Evolutionary conservation across 345 rosid genomes (phyloP).

Genomic region (Orychophragmus violaceus): DNA sequence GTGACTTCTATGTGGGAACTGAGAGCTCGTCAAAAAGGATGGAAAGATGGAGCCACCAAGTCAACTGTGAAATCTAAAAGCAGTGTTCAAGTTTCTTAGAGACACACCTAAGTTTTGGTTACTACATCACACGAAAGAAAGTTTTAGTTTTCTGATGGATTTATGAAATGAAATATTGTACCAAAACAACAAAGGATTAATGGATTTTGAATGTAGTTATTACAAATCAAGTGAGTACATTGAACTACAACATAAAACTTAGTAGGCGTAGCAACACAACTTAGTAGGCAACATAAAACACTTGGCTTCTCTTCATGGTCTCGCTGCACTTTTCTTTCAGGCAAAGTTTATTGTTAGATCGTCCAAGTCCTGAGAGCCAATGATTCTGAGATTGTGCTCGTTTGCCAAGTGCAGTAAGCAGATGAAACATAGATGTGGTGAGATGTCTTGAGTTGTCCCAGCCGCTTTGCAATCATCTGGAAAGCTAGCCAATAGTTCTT

Average conservation of each 20-base stretch:
- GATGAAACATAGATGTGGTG: slow-evolving; percentile 93
- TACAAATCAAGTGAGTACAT: slow-evolving; percentile 14
- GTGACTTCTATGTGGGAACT: slow-evolving; percentile 65
- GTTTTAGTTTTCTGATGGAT: neutral
- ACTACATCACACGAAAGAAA: slow-evolving; percentile 5
- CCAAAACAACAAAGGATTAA: slow-evolving; percentile 2
- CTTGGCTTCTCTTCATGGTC: slow-evolving; percentile 9
- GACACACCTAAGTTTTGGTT: neutral
- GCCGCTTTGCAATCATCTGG: slow-evolving; percentile 76
- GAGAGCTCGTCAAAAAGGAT: slow-evolving; percentile 85
- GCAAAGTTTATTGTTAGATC: slow-evolving; percentile 51
- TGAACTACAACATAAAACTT: slow-evolving; percentile 7
- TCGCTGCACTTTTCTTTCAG: neutral
- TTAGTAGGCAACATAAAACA: too few relatives aligned
- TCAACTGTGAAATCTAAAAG: slow-evolving; percentile 45
- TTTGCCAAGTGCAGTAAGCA: slow-evolving; percentile 90
- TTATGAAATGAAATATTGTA: slow-evolving; percentile 3
- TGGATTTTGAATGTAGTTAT: slow-evolving; percentile 8
- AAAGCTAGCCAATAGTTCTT: slow-evolving; percentile 54
- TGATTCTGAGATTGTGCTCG: slow-evolving; percentile 70
- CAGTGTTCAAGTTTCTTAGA: slow-evolving; percentile 42
- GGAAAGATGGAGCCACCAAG: slow-evolving; percentile 59
- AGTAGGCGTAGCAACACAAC: neutral
- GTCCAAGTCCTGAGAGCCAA: slow-evolving; percentile 46
- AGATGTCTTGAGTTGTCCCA: slow-evolving; percentile 51